phyloP scores from a whole-genome alignment of 345 rosid species.

The Pseudoturritis turrita region DNA sequence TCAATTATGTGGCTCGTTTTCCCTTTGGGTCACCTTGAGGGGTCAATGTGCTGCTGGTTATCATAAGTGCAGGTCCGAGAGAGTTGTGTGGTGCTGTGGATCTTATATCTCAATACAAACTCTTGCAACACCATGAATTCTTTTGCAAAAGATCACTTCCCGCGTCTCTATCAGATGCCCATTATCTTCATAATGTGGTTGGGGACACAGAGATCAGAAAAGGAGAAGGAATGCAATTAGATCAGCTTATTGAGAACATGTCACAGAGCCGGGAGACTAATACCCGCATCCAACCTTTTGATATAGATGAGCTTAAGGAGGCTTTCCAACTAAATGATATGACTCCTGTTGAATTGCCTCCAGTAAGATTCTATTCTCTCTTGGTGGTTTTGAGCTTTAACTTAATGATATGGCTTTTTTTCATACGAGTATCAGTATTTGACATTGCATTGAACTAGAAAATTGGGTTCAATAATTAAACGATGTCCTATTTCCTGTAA shows the following conservation, averaged over 20 bases:
- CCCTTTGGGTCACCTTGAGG: neutral
- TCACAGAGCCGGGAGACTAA: conserved; percentile 41
- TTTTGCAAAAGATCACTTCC: conserved; percentile 89
- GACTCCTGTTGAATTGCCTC: conserved; percentile 57
- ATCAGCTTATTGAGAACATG: conserved; percentile 57
- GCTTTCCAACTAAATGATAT: conserved; percentile 74
- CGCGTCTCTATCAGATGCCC: conserved; percentile 63
- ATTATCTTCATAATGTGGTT: conserved; percentile 74
- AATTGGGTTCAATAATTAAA: neutral
- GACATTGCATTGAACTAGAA: neutral
- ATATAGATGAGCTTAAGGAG: conserved; percentile 61
- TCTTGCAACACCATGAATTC: conserved; percentile 65
- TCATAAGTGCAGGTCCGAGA: conserved; percentile 50
- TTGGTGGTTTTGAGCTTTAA: neutral
- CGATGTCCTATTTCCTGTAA: neutral
- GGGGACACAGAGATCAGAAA: conserved; percentile 81
- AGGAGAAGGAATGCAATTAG: conserved; percentile 91
- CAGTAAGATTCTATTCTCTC: conserved; percentile 39
- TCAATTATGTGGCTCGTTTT: neutral
- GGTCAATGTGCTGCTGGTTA: neutral
- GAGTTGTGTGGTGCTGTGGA: conserved; percentile 83
- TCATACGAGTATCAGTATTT: neutral
- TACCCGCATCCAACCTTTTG: conserved; percentile 62
- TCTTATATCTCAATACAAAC: conserved; percentile 73
- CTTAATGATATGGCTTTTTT: neutral